phyloP scores from a whole-genome alignment of 768 basidiomycete genomes.

The Podaxis pistillaris region DNA sequence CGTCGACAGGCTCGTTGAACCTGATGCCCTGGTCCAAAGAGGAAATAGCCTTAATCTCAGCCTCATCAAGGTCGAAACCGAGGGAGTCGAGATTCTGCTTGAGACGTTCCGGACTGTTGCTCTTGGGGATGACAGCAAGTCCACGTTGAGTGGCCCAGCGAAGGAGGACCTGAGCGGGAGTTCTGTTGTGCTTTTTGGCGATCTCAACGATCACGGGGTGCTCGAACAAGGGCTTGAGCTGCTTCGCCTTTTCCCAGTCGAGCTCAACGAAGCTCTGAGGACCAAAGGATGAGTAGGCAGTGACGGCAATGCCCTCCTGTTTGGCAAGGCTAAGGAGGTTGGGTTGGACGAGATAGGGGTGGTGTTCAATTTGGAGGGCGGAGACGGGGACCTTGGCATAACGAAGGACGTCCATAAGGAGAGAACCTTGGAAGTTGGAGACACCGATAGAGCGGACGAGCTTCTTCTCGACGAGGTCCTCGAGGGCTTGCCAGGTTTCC shows the following conservation, averaged over 20 bases:
- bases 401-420: constrained; percentile 74
- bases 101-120: constrained; percentile 45
- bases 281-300: constrained; percentile 56
- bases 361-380: constrained; percentile 68
- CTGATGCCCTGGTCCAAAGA: constrained; percentile 47
- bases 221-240: constrained; percentile 48
- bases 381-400: constrained; percentile 76
- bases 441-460: constrained; percentile 74
- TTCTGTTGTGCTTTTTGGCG: constrained; percentile 51
- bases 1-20: constrained; percentile 31
- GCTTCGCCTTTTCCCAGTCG: constrained; percentile 54
- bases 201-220: constrained; percentile 44
- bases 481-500: constrained; percentile 85
- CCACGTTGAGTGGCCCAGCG: constrained; percentile 79
- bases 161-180: constrained; percentile 68
- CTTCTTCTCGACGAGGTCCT: constrained; percentile 70
- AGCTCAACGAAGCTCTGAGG: constrained; percentile 61
- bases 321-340: constrained; percentile 56
- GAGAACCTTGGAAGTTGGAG: constrained; percentile 72
- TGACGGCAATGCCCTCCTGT: constrained; percentile 55
- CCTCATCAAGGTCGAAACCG: constrained; percentile 49
- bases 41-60: constrained; percentile 57
- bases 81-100: constrained; percentile 45
- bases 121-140: constrained; percentile 77
- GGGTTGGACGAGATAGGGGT: constrained; percentile 68